phyloP scores from a whole-genome alignment of 768 basidiomycete species.

The Solioccasus polychromus region DNA sequence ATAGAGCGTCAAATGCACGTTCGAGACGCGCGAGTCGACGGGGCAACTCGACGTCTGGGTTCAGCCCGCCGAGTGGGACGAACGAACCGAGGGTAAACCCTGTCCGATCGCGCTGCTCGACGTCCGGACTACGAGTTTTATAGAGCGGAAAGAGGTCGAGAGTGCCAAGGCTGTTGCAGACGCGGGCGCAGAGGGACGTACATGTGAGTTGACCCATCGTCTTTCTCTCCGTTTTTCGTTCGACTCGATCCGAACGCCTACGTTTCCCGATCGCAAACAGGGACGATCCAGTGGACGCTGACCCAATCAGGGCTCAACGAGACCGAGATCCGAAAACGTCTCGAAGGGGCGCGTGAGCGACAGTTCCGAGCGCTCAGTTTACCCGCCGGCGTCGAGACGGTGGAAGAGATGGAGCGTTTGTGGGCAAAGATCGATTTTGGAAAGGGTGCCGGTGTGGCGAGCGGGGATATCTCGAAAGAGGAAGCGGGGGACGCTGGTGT shows the following conservation, averaged over 20 bases:
- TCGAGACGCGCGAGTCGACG: constrained; percentile 50
- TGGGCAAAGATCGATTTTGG: constrained; percentile 34
- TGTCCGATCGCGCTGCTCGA: constrained; percentile 57
- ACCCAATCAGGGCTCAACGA: constrained; percentile 34
- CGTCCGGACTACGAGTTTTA: constrained; percentile 45
- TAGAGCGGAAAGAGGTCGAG: constrained; percentile 36
- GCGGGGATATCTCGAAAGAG: background rate
- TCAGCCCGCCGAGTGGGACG: constrained; percentile 52
- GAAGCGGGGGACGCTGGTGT: background rate
- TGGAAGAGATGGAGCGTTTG: constrained; percentile 26
- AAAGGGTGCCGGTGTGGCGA: background rate
- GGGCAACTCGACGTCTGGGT: constrained; percentile 61
- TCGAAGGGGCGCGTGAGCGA: constrained; percentile 36
- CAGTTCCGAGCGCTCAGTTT: constrained; percentile 46
- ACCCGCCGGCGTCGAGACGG: constrained; percentile 44
- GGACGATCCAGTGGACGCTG: constrained; percentile 62
- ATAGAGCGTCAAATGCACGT: constrained; percentile 61
- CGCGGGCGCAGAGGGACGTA: constrained; percentile 18
- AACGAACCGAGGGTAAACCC: constrained; percentile 30
- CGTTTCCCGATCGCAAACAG: constrained; percentile 34
- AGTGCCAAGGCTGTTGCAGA: constrained; percentile 38
- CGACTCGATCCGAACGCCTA: background rate
- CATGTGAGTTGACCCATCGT: constrained; percentile 12
- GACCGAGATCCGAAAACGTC: constrained; percentile 35
- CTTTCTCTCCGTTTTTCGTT: background rate